Base-by-base conservation (phyloP, 1,284 basidiomycete genomes). In the Cryptococcus deneoformans region DNA sequence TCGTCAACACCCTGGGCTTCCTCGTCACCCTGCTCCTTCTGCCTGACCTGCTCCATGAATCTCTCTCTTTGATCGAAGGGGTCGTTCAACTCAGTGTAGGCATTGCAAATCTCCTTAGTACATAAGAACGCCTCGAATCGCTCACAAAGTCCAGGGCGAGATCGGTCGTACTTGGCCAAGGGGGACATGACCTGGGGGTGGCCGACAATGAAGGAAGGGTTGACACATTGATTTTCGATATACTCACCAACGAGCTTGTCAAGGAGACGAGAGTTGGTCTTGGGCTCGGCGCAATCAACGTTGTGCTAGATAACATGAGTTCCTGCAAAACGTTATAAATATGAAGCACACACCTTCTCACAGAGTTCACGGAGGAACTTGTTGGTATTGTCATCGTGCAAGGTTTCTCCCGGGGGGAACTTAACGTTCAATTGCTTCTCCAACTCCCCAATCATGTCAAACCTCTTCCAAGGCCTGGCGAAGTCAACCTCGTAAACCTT, bases 111-210 rank as follows among this genome's bases (percentile, higher is more conserved):
- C 80, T 98, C 95, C 84, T 97, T 97, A 64, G 92, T 93, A 51
- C 93, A 96, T 82, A 99, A 86, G 83, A 99, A 99, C 6, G 86
- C 92, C 78, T 99, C 95, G 82, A 99, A 99, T 66, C 95, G 90
- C 79, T 99, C 95, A 79, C 94, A 98, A 10, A 99, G 83, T 46
- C 96, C 96, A 0, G 91, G 89, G 47, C 90, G 86, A 16, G 89
- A 90, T 61, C 93, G 88, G 78, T 96, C 91, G 83, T 89, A 90
- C 81, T 97, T 97, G 76, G 95, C 96, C 24, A 99, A 85, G 7
- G 95, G 95, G 3, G 93, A 97, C 95, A 99, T 99, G 69, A 99
- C 91, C 82, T 98, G 94, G 46, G 95, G 95, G 79, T 99, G 95
- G 34, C 95, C 96, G 61, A 94, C 91, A 67, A 99, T 99, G 84